phyloP scores from a whole-genome alignment of 441 rosid genomes.

The Gossypium schwendimanii region DNA sequence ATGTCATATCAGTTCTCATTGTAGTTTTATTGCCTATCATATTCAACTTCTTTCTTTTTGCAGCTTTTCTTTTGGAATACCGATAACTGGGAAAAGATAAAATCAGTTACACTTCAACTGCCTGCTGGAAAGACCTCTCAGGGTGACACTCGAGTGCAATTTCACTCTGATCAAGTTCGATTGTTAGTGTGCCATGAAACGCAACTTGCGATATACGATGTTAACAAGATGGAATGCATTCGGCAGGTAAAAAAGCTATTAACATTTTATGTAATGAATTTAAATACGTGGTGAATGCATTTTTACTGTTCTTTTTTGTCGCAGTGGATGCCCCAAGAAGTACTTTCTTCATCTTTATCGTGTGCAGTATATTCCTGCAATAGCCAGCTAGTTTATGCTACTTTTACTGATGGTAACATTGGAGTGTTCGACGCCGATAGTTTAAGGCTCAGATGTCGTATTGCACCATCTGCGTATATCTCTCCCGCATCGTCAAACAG shows the following conservation, averaged over 20 bases:
- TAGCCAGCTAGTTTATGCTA: conserved; percentile 52
- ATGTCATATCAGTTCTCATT: not conserved
- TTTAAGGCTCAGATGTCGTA: conserved; percentile 54
- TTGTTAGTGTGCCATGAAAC: conserved; percentile 40
- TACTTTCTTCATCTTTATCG: conserved; percentile 44
- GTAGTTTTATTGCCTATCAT: not conserved
- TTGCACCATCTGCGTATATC: conserved; percentile 51
- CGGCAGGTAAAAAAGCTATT: conserved; percentile 24
- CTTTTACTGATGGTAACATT: conserved; percentile 51
- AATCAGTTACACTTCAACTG: conserved; percentile 29
- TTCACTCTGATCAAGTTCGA: conserved; percentile 37
- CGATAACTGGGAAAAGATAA: conserved; percentile 44
- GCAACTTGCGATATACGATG: conserved; percentile 38
- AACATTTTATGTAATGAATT: not conserved
- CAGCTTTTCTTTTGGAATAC: conserved; percentile 39
- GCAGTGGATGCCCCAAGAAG: conserved; percentile 72
- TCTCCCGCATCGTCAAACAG: conserved; percentile 34
- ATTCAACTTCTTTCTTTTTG: not conserved
- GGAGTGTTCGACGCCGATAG: conserved; percentile 59
- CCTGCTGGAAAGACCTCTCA: conserved; percentile 33
- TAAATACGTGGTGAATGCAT: not conserved
- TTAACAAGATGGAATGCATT: conserved; percentile 32
- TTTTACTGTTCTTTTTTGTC: conserved; percentile 6
- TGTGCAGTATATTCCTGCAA: conserved; percentile 60
- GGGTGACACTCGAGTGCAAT: conserved; percentile 40